Conservation (phyloP, 805 yeast species). For the Metschnikowia lunata region DNA sequence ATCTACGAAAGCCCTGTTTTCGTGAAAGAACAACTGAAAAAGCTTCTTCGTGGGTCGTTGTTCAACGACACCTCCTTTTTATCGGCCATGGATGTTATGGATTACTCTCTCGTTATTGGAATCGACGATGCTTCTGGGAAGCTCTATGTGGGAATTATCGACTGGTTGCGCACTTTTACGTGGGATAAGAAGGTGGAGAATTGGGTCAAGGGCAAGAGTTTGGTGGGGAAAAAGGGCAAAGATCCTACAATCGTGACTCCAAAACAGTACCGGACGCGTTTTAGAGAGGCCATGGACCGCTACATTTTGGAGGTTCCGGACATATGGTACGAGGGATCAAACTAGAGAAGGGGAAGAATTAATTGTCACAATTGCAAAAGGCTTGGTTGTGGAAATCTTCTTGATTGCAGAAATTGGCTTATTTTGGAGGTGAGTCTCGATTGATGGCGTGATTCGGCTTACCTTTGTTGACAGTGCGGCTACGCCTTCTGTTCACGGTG, state of each 20-base stretch:
- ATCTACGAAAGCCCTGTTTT: constrained; percentile 94
- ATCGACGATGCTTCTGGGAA: constrained; percentile 64
- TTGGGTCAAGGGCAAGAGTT: constrained; percentile 95
- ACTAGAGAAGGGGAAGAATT: background rate
- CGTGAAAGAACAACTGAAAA: constrained; percentile 88
- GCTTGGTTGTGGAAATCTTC: too few relatives aligned
- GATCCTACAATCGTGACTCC: constrained; percentile 98
- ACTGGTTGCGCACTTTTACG: constrained; percentile 91
- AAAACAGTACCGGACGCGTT: constrained; percentile 87
- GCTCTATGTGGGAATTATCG: constrained; percentile 88
- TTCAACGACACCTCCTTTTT: constrained; percentile 94
- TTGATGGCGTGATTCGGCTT: too few relatives aligned
- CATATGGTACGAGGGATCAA: constrained; percentile 42
- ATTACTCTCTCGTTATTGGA: constrained; percentile 91
- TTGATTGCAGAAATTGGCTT: too few relatives aligned
- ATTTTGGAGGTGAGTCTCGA: too few relatives aligned
- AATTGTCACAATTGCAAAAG: too few relatives aligned
- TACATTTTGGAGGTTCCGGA: constrained; percentile 95
- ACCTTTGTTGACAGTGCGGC: too few relatives aligned
- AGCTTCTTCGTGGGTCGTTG: constrained; percentile 76
- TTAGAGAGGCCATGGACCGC: constrained; percentile 96
- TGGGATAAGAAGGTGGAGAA: constrained; percentile 98
- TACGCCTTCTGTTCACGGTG: too few relatives aligned
- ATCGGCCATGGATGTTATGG: constrained; percentile 98
- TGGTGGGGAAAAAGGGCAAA: constrained; percentile 78